Conservation (phyloP, 768 basidiomycete genomes). For the Rhizopogon salebrosus region DNA sequence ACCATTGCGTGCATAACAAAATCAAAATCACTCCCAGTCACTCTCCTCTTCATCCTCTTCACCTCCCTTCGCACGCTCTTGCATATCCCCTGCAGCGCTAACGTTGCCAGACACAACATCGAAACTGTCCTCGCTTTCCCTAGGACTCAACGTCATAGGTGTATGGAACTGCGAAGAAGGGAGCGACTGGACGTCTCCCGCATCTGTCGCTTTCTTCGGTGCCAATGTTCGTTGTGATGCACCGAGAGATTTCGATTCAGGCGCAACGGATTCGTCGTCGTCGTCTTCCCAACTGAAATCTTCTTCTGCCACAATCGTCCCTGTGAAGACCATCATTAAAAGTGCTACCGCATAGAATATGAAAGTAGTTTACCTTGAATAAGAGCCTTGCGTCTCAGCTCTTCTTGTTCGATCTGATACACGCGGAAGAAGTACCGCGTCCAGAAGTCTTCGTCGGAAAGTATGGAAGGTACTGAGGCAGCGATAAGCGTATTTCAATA, state of each 20-base stretch:
- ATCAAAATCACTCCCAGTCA: slow-evolving; percentile 54
- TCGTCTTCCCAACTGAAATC: slow-evolving; percentile 92
- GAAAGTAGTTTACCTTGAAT: slow-evolving; percentile 50
- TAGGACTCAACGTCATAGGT: slow-evolving; percentile 36
- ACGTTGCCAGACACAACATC: slow-evolving; percentile 57
- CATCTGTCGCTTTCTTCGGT: slow-evolving; percentile 15
- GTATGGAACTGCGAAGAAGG: slow-evolving; percentile 32
- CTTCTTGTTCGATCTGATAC: slow-evolving; percentile 75
- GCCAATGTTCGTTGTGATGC: slow-evolving; percentile 20
- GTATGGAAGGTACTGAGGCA: slow-evolving; percentile 59
- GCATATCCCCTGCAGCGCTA: slow-evolving; percentile 33
- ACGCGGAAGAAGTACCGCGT: slow-evolving; percentile 85
- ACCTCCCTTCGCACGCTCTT: slow-evolving; percentile 22
- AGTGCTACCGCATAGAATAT: background rate
- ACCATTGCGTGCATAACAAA: too few species aligned
- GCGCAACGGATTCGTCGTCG: slow-evolving; percentile 59
- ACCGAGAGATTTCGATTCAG: slow-evolving; percentile 6
- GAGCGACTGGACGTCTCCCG: slow-evolving; percentile 16
- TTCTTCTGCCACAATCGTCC: slow-evolving; percentile 69
- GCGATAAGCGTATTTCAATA: background rate
- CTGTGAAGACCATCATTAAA: slow-evolving; percentile 26
- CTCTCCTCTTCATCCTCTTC: slow-evolving; percentile 37
- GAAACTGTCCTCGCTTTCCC: slow-evolving; percentile 62
- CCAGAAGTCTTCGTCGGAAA: slow-evolving; percentile 74
- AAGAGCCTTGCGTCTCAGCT: slow-evolving; percentile 71